A percentile compares a stretch with the other conserved stretches of the same genome.
phyloP scores from a whole-genome alignment of 257 asterid species.

The Dorcoceras hygrometricum region DNA sequence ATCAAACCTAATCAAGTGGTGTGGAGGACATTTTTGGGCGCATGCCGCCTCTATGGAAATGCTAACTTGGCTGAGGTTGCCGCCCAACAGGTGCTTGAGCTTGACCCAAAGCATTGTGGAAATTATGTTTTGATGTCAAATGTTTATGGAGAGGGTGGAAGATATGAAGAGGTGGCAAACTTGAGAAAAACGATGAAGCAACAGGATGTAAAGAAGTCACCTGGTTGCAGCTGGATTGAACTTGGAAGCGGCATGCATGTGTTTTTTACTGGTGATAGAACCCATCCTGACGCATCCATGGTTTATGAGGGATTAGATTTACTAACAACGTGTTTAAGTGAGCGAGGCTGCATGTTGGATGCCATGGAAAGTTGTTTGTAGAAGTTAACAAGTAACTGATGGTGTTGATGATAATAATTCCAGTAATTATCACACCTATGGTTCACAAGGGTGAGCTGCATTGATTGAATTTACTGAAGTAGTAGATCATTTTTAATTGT shows the following conservation, averaged over 20 bases:
- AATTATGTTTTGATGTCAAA: constrained; percentile 74
- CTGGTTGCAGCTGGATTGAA: constrained; percentile 94
- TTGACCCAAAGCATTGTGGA: constrained; percentile 75
- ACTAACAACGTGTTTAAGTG: constrained; percentile 49
- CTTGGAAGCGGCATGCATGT: constrained; percentile 57
- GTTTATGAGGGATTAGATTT: constrained; percentile 55
- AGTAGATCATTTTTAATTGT: not conserved
- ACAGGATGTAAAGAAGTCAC: constrained; percentile 72
- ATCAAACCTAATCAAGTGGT: constrained; percentile 64
- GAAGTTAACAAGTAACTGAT: constrained; percentile 13
- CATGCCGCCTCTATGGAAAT: constrained; percentile 72
- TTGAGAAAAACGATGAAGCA: constrained; percentile 65
- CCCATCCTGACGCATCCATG: constrained; percentile 45
- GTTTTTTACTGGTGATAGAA: constrained; percentile 56
- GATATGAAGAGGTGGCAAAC: constrained; percentile 63
- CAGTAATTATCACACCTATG: not conserved
- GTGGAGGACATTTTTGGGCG: constrained; percentile 79
- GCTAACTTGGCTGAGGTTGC: constrained; percentile 62
- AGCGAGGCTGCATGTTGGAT: constrained; percentile 37
- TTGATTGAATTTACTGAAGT: constrained; percentile 3
- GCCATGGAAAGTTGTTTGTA: constrained; percentile 38
- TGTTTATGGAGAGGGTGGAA: constrained; percentile 71
- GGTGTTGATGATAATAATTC: not conserved
- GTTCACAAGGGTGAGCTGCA: not conserved
- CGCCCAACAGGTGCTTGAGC: constrained; percentile 46